Evolutionary conservation across 106 monocot genomes (phyloP), one percentile per base, ranked within the genome.

Genomic region (Acorus gramineus): DNA sequence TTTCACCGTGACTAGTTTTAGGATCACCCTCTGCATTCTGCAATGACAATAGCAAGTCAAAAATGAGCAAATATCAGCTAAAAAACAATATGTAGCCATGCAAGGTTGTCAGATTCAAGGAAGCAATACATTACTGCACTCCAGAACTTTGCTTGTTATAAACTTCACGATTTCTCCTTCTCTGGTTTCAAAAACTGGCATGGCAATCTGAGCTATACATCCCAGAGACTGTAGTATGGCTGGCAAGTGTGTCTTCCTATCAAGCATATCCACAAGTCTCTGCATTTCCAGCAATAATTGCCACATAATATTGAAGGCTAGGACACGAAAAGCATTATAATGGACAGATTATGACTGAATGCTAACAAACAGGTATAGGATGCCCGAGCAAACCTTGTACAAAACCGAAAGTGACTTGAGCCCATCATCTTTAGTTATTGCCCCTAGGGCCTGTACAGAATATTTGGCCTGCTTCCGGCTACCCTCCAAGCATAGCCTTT

Each of bases 151-250:
- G 10, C 70, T 83, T 45, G 46, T 78, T 53, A 98, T 80, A 61
- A 89, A 98, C 53, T 76, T 76, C 51, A 84, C 60, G 49, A 98
- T 86, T 77, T 98, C 98, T 65, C 77, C 76, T 78, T 92, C 92
- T 66, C 92, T 81, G n/a, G 98, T 98, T 84, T 92, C 98, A 76
- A 88, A 98, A 62, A 98, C 73, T 51, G 98, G 98, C 92, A 87
- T 89, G 4, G 98, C 92, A 81, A 75, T 83, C 71, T 98, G 88
- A 3, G 98, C 98, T 68, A 98, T 98, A 69, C 85, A 98, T 49
- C 91, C 98, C 48, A 98, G 76, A 53, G 92, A 98, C 60, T 98
- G 98, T 60, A 98, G 80, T 73, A 92, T 74, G 28, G 98, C 77
- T 67, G 88, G 98, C 60, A 98, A 66, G 69, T 98, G 87, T 60